These are phyloP conservation scores for Aquilaria sinensis DNA, from an alignment of 345 rosid genomes.

Conservation along the genomic window DNA sequence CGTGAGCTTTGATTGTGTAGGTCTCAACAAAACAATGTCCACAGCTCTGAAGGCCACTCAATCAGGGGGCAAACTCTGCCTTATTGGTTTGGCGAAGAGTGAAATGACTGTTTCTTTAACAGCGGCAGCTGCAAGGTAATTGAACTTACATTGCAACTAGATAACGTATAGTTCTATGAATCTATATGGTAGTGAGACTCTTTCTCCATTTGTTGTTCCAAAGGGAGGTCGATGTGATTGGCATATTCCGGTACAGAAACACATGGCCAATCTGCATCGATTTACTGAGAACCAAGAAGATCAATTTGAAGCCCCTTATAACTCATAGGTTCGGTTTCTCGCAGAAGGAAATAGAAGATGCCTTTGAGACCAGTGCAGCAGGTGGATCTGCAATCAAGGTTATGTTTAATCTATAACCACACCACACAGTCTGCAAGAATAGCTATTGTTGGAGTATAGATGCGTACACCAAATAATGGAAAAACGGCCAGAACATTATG, in stretches of 20 bases:
- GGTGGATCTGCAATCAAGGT: slow-evolving; percentile 60
- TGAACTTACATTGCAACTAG: not conserved
- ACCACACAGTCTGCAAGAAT: not conserved
- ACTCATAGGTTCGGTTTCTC: slow-evolving; percentile 64
- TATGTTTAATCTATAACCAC: slow-evolving; percentile 47
- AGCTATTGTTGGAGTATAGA: too few species aligned
- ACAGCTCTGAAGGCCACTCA: slow-evolving; percentile 46
- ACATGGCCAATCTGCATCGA: slow-evolving; percentile 62
- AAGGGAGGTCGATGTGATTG: slow-evolving; percentile 64
- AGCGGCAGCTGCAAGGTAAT: slow-evolving; percentile 56
- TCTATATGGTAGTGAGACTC: not conserved
- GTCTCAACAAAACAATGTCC: slow-evolving; percentile 52
- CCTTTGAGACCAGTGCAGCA: slow-evolving; percentile 55
- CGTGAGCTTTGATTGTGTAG: slow-evolving; percentile 61
- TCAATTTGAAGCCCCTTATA: slow-evolving; percentile 53
- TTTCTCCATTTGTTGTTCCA: slow-evolving; percentile 7
- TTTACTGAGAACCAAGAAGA: slow-evolving; percentile 42
- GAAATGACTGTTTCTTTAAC: slow-evolving; percentile 55
- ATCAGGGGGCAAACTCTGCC: slow-evolving; percentile 64
- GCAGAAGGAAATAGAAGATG: slow-evolving; percentile 47
- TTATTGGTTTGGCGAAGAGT: slow-evolving; percentile 39
- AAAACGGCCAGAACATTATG: too few species aligned
- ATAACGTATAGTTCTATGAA: not conserved
- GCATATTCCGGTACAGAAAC: slow-evolving; percentile 56
- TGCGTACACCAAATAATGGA: too few species aligned